These are phyloP conservation scores for Gloeopeniophorella convolvens DNA, from an alignment of 768 basidiomycete genomes.

Conservation along the genomic window DNA sequence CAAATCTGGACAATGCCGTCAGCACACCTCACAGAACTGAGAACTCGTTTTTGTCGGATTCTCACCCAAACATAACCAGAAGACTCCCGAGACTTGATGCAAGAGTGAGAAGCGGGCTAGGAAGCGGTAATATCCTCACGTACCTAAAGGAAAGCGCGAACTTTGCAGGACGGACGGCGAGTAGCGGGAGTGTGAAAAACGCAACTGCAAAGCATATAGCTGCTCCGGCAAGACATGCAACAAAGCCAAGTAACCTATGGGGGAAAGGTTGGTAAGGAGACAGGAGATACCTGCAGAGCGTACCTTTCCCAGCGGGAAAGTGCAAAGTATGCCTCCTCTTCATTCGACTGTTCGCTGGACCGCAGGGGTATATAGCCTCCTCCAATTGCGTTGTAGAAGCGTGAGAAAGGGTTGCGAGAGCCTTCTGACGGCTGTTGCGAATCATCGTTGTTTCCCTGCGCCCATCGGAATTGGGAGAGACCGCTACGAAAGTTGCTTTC, in stretches of 20 bases:
- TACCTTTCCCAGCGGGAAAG: constrained; percentile 91
- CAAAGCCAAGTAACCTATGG: constrained; percentile 79
- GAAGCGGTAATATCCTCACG: constrained; percentile 9
- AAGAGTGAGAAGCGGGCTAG: not conserved
- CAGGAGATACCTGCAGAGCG: constrained; percentile 14
- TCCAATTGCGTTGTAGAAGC: constrained; percentile 82
- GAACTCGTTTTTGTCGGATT: not conserved
- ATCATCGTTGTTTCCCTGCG: constrained; percentile 64
- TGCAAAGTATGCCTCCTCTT: constrained; percentile 95
- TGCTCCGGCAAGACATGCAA: constrained; percentile 83
- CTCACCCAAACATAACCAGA: constrained; percentile 94
- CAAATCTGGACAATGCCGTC: constrained; percentile 44
- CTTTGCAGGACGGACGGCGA: constrained; percentile 75
- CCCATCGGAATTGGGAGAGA: constrained; percentile 86
- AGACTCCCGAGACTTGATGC: constrained; percentile 68
- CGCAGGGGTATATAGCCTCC: constrained; percentile 86
- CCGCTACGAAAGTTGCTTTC: constrained; percentile 71
- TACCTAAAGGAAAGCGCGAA: constrained; percentile 87
- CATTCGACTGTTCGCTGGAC: constrained; percentile 75
- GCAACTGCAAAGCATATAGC: constrained; percentile 90
- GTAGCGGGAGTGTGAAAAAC: constrained; percentile 73
- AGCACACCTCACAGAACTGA: not conserved
- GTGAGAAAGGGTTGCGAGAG: constrained; percentile 60
- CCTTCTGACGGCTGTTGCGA: constrained; percentile 39
- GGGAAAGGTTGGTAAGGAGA: not conserved